These are phyloP conservation scores for Ramaria rubella DNA, from an alignment of 768 basidiomycete genomes.

Conservation along the genomic window DNA sequence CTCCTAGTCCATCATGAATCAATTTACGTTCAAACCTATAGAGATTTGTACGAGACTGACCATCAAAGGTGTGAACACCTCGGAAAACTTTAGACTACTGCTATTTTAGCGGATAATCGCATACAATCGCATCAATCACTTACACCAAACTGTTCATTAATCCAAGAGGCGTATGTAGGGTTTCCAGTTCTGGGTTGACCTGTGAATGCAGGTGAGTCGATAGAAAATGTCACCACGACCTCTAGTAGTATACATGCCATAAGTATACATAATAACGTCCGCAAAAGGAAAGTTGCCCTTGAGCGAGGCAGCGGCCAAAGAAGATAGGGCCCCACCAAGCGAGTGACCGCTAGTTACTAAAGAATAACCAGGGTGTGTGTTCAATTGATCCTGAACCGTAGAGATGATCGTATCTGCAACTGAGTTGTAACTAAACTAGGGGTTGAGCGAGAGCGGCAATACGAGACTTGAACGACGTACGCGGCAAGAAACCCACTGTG, in stretches of 20 bases:
- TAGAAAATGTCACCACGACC: conserved; percentile 20
- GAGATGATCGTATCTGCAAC: conserved; percentile 36
- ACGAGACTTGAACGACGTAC: conserved; percentile 24
- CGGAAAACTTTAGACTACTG: conserved; percentile 4
- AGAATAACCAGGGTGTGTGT: conserved; percentile 20
- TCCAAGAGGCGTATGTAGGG: conserved; percentile 1
- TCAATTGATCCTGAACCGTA: conserved; percentile 31
- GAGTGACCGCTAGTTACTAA: conserved; percentile 49
- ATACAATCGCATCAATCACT: not conserved
- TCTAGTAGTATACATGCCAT: conserved; percentile 27
- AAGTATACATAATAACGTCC: conserved; percentile 39
- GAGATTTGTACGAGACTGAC: not conserved
- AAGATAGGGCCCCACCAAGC: conserved; percentile 45
- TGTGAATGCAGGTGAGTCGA: not conserved
- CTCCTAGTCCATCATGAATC: not conserved
- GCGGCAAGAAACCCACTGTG: conserved; percentile 47
- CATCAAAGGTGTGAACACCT: conserved; percentile 3
- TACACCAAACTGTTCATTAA: conserved; percentile 4
- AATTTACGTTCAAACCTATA: not conserved
- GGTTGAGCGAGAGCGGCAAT: not conserved
- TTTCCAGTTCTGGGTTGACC: conserved; percentile 8
- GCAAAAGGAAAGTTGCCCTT: conserved; percentile 35
- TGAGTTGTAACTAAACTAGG: conserved; percentile 48
- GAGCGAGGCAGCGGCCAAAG: conserved; percentile 40
- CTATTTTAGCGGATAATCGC: not conserved